Conservation (phyloP, 306 rosid genomes). For the Vicia villosa region DNA sequence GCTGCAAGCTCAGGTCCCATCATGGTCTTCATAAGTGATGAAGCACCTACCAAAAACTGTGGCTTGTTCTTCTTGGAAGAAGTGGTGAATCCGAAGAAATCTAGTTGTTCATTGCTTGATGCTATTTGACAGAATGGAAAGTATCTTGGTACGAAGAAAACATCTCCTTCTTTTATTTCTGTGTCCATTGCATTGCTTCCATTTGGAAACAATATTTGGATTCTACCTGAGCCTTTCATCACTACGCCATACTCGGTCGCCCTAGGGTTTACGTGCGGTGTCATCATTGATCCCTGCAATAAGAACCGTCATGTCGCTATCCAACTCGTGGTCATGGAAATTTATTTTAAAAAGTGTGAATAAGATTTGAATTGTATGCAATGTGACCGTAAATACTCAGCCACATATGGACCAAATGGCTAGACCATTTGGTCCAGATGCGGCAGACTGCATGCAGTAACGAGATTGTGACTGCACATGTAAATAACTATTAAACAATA, state of each 20-base stretch:
- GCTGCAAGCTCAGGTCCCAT: slow-evolving; percentile 72
- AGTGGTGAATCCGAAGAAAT: slow-evolving; percentile 86
- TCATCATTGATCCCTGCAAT: slow-evolving; percentile 83
- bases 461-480: background rate
- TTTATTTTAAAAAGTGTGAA: background rate
- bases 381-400: background rate
- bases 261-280: slow-evolving; percentile 81
- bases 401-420: no score
- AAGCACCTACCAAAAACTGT: slow-evolving; percentile 71
- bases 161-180: slow-evolving; percentile 65
- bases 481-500: background rate
- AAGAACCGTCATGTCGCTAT: background rate
- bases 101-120: slow-evolving; percentile 53
- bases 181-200: slow-evolving; percentile 72
- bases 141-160: slow-evolving; percentile 71
- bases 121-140: slow-evolving; percentile 82
- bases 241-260: slow-evolving; percentile 83
- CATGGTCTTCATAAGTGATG: slow-evolving; percentile 52
- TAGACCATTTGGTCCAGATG: background rate
- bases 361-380: background rate
- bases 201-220: slow-evolving; percentile 74
- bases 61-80: slow-evolving; percentile 64
- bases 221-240: slow-evolving; percentile 59
- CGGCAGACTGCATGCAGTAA: background rate
- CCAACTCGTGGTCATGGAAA: background rate